Conservation (phyloP, 176 grass and related monocot species). For the Triticum aestivum region DNA sequence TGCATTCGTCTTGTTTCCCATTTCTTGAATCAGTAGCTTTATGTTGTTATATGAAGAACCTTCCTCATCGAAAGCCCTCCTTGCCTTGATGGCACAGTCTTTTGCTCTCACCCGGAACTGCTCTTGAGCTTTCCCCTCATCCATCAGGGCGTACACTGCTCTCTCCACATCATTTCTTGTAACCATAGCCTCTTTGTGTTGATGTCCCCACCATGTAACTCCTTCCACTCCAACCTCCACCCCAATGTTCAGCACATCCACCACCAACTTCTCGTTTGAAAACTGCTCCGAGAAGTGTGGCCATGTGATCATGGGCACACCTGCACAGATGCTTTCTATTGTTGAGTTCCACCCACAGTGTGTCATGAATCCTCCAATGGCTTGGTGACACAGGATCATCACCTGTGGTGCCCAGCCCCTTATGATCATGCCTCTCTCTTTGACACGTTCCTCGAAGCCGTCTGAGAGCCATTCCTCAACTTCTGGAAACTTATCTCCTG, state of each 20-base stretch:
- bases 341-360: constrained; percentile 73
- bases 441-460: constrained; percentile 47
- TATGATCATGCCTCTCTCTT: constrained; percentile 44
- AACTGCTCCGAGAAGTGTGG: constrained; percentile 59
- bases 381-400: constrained; percentile 60
- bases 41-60: constrained; percentile 59
- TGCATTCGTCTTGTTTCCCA: constrained; percentile 14
- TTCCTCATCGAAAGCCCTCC: constrained; percentile 51
- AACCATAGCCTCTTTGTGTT: constrained; percentile 39
- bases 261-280: constrained; percentile 54
- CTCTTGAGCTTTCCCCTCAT: constrained; percentile 34
- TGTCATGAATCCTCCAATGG: constrained; percentile 63
- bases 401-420: constrained; percentile 58
- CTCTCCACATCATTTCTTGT: constrained; percentile 25
- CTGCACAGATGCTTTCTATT: constrained; percentile 47
- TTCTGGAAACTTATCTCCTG: constrained; percentile 40
- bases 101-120: constrained; percentile 48
- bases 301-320: constrained; percentile 70
- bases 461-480: constrained; percentile 57
- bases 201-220: constrained; percentile 4
- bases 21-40: constrained; percentile 42
- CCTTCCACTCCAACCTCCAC: constrained; percentile 32
- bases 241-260: constrained; percentile 57
- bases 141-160: constrained; percentile 42
- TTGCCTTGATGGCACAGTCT: constrained; percentile 44